Evolutionary conservation across 2,329 filamentous ascomycete genomes (phyloP).

Genomic region (Colletotrichum filicis): DNA sequence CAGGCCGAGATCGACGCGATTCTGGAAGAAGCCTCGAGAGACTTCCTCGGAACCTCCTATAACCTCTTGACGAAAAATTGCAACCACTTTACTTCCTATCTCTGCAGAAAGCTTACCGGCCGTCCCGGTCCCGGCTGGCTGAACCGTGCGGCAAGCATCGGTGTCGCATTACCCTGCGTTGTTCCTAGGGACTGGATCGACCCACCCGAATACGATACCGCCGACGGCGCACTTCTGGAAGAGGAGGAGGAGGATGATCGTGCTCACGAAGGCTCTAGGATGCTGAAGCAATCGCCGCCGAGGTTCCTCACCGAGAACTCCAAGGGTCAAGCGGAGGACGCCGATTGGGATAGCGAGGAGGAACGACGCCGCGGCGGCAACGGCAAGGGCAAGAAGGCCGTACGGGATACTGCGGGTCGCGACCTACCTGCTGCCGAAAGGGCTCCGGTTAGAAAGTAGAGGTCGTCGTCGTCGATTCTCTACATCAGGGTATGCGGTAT

Average conservation of each 20-base stretch:
- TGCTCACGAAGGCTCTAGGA: conserved; percentile 65
- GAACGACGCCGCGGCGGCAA: conserved; percentile 52
- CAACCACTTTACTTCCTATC: conserved; percentile 86
- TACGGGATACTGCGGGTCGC: conserved; percentile 63
- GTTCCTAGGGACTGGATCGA: conserved; percentile 86
- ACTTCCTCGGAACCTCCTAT: conserved; percentile 81
- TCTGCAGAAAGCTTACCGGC: conserved; percentile 79
- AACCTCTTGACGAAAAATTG: conserved; percentile 87
- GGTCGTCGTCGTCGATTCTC: too few relatives aligned
- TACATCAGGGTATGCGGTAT: conserved; percentile 14
- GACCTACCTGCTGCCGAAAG: conserved; percentile 63
- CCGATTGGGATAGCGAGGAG: conserved; percentile 58
- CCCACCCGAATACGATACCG: conserved; percentile 79
- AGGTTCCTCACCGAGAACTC: conserved; percentile 40
- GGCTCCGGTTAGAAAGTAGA: conserved; percentile 49
- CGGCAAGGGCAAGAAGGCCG: conserved; percentile 56
- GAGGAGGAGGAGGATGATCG: conserved; percentile 62
- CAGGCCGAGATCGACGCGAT: conserved; percentile 77
- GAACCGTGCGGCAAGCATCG: conserved; percentile 86
- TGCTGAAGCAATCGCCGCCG: conserved; percentile 58
- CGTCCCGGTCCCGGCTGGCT: conserved; percentile 79
- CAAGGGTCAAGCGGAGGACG: conserved; percentile 42
- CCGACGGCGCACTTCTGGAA: conserved; percentile 76
- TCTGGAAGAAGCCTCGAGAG: conserved; percentile 74
- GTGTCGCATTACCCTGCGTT: conserved; percentile 82